Evolutionary conservation across 2,329 filamentous ascomycete genomes (phyloP), one percentile per base, ranked within the genome.

Genomic region (Penicillium verrucosum): DNA sequence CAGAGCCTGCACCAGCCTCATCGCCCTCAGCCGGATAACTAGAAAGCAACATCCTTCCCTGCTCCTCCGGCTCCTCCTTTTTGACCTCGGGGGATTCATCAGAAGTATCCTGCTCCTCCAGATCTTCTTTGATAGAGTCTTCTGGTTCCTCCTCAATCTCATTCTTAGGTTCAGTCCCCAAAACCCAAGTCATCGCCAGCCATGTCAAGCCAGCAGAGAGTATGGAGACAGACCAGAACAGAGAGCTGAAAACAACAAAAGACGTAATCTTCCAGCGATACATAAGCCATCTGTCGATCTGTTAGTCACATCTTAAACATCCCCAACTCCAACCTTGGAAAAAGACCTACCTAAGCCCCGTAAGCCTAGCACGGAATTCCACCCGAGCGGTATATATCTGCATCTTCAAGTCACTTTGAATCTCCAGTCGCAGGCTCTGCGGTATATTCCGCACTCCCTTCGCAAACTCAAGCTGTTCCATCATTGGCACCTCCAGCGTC

Each of bases 161-260:
- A 25, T 67, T 51, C 44, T 71, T 70, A 44, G 67, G 60, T 11
- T 60, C 54, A 21, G 51, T 57, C 27, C 56, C 58, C 56, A 80
- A 68, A 42, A 78, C 66, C 34, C 77, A 76, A 9, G 72, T 78
- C 21, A 89, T 65, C 0, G 82, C 44, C 1, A 82, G 70, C 88
- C 90, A 96, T 0, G 83, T 86, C 0, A 86, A 37, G 1, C 80
- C 78, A 70, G 89, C 83, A 41, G 87, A 88, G 0, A 85, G 61
- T 66, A 95, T 80, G 68, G 93, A 91, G 12, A 85, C 84, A 1
- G 78, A 70, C 91, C 92, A 97, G 73, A 97, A 97, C 0, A 84
- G 64, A 0, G 78, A 73, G 0, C 87, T 89, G 66, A 92, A 89
- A 0, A 87, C 67, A 0, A 89, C 51, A 57, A 91, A 92, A 5